phyloP scores from a whole-genome alignment of 2,329 filamentous ascomycete species.

The Aspergillus japonicus region DNA sequence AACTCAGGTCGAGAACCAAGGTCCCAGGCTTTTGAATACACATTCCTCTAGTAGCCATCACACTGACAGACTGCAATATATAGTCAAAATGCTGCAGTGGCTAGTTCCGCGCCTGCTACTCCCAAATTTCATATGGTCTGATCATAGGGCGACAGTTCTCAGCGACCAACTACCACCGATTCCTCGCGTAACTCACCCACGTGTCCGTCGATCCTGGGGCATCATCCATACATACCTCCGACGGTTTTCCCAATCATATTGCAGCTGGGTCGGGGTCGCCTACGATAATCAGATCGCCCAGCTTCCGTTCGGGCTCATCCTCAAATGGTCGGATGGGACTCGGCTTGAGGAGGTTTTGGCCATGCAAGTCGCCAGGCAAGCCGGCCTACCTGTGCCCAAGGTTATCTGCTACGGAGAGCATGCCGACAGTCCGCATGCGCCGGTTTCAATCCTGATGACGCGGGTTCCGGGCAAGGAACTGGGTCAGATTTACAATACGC shows the following conservation, averaged over 20 bases:
- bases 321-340: slow-evolving; percentile 41
- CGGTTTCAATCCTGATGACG: slow-evolving; percentile 45
- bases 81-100: not conserved
- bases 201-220: slow-evolving; percentile 25
- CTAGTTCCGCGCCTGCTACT: slow-evolving; percentile 11
- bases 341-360: slow-evolving; percentile 37
- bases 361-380: slow-evolving; percentile 36
- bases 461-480: slow-evolving; percentile 31
- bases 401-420: slow-evolving; percentile 37
- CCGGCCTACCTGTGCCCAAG: slow-evolving; percentile 37
- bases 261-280: slow-evolving; percentile 25
- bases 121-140: slow-evolving; percentile 30
- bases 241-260: slow-evolving; percentile 34
- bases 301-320: slow-evolving; percentile 39
- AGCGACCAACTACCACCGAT: slow-evolving; percentile 23
- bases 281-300: slow-evolving; percentile 31
- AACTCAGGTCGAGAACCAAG: not conserved
- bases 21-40: not conserved
- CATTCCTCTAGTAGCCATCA: not conserved
- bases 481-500: not conserved
- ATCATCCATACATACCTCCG: slow-evolving; percentile 31
- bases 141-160: slow-evolving; percentile 16
- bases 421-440: slow-evolving; percentile 11
- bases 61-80: not conserved
- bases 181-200: slow-evolving; percentile 20